A percentile compares a stretch with the other conserved stretches of the same genome.
phyloP scores from a whole-genome alignment of 371 early-diverging fungal species.

The Nematocida sp. region DNA sequence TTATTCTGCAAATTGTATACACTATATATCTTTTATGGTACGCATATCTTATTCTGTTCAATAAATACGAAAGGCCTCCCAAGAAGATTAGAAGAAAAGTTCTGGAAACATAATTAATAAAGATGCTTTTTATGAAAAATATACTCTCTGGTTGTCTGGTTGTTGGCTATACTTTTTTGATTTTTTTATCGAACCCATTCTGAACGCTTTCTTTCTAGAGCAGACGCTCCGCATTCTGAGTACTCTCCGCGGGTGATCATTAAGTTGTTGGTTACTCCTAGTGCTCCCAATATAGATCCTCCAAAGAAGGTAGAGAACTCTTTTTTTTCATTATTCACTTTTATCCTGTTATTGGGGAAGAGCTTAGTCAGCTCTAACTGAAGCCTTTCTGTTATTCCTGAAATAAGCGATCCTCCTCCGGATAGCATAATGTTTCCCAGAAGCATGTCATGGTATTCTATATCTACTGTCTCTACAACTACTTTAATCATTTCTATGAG shows the following conservation, averaged over 20 bases:
- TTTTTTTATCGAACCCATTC: conserved; percentile 35
- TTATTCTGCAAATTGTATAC: background rate
- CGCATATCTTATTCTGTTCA: background rate
- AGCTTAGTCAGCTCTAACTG: conserved; percentile 29
- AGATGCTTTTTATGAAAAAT: background rate
- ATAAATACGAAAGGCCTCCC: background rate
- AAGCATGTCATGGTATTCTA: conserved; percentile 34
- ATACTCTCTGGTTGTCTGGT: background rate
- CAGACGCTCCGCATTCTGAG: conserved; percentile 45
- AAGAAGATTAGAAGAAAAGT: background rate
- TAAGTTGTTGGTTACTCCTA: conserved; percentile 46
- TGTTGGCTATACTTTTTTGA: background rate
- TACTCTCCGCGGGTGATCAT: conserved; percentile 55
- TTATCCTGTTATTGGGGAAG: conserved; percentile 17
- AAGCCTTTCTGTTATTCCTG: conserved; percentile 22
- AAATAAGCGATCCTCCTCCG: conserved; percentile 47
- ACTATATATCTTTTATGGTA: background rate
- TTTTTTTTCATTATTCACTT: conserved; percentile 40
- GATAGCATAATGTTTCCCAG: conserved; percentile 47
- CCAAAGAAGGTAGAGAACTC: conserved; percentile 57
- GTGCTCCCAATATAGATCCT: conserved; percentile 47
- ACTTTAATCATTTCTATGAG: conserved; percentile 37
- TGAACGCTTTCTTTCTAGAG: conserved; percentile 52
- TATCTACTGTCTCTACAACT: conserved; percentile 1
- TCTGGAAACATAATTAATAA: background rate